Percentiles rank a stretch among this genome's conserved stretches.
These are phyloP conservation scores for Dianthus caryophyllus DNA, from an alignment of 148 eudicot species.

Conservation along the genomic window DNA sequence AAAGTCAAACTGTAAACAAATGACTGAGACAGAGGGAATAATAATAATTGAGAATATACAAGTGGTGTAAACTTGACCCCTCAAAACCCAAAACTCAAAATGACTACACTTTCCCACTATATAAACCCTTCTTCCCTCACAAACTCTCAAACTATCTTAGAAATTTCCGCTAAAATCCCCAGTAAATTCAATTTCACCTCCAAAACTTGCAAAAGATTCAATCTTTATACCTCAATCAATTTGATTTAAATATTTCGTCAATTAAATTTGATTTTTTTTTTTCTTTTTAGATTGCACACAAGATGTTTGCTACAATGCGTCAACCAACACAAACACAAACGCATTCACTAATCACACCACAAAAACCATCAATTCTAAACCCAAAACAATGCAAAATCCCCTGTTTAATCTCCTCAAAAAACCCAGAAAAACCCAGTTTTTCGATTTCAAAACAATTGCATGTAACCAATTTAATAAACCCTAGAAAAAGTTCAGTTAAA, in stretches of 20 bases:
- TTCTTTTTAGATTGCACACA: slow-evolving; percentile 22
- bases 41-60: too few relatives aligned
- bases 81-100: too few relatives aligned
- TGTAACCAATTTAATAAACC: slow-evolving; percentile 28
- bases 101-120: slow-evolving; percentile 10
- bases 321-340: slow-evolving; percentile 34
- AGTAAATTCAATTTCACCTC: background rate
- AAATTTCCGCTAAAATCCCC: slow-evolving; percentile 7
- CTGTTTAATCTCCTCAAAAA: slow-evolving; percentile 8
- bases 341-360: slow-evolving; percentile 22
- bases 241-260: too few relatives aligned
- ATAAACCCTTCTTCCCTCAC: slow-evolving; percentile 19
- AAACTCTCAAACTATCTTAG: slow-evolving; percentile 4
- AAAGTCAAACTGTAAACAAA: too few relatives aligned
- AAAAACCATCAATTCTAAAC: slow-evolving; percentile 24
- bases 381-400: slow-evolving; percentile 14
- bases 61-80: too few relatives aligned
- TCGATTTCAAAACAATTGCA: slow-evolving; percentile 37
- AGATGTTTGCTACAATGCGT: slow-evolving; percentile 37
- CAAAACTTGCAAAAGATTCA: background rate
- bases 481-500: slow-evolving; percentile 8
- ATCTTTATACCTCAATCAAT: background rate
- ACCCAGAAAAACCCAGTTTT: slow-evolving; percentile 11
- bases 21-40: too few relatives aligned
- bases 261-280: background rate